Evolutionary conservation across 208 protist genomes (phyloP).

Genomic region (Lotmaria passim): DNA sequence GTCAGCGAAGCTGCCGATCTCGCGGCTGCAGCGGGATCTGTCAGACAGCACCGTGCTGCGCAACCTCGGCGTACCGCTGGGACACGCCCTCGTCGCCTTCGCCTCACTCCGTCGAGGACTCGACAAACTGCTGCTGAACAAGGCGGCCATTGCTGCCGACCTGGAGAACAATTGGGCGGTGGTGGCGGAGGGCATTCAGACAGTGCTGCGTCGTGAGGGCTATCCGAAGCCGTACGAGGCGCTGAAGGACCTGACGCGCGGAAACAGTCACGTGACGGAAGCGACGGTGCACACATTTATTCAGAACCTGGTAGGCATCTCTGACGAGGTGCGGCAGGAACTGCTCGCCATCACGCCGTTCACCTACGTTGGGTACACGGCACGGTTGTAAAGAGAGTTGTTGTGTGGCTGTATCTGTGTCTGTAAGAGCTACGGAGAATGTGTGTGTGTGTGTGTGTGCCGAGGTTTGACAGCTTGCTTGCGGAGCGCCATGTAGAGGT

Average conservation of each 20-base stretch:
- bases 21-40: slow-evolving; percentile 94
- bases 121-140: slow-evolving; percentile 89
- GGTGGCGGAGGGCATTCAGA: slow-evolving; percentile 96
- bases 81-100: slow-evolving; percentile 91
- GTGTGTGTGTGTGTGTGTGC: not conserved
- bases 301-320: slow-evolving; percentile 76
- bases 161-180: slow-evolving; percentile 94
- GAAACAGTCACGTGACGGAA: slow-evolving; percentile 77
- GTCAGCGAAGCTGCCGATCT: slow-evolving; percentile 93
- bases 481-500: no score
- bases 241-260: slow-evolving; percentile 93
- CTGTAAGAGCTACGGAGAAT: not conserved
- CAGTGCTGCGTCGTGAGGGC: slow-evolving; percentile 92
- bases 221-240: slow-evolving; percentile 94
- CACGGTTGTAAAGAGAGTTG: slow-evolving; percentile 19
- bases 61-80: slow-evolving; percentile 94
- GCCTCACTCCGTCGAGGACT: slow-evolving; percentile 86
- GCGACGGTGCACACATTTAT: slow-evolving; percentile 85
- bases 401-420: no score
- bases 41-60: slow-evolving; percentile 96
- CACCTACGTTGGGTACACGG: slow-evolving; percentile 86
- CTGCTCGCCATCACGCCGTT: slow-evolving; percentile 86
- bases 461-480: no score
- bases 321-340: slow-evolving; percentile 87
- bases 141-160: slow-evolving; percentile 76